Conservation (phyloP, 164 flowering plant genomes). For the Buxus sempervirens region DNA sequence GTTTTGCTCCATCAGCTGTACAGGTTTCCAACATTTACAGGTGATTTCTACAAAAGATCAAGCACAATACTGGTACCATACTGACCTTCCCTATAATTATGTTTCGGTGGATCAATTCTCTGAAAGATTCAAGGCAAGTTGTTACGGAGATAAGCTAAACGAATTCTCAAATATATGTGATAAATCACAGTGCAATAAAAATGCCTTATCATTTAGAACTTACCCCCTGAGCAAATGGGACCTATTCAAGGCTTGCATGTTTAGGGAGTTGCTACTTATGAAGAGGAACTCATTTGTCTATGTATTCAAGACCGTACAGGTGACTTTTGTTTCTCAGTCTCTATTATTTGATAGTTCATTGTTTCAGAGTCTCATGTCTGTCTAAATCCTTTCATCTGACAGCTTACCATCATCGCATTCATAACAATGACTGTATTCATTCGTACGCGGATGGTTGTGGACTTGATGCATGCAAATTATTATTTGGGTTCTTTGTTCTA, state of each 20-base stretch:
- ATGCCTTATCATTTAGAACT: slow-evolving; percentile 32
- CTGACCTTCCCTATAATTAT: slow-evolving; percentile 37
- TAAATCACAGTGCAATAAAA: slow-evolving; percentile 25
- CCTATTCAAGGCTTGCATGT: slow-evolving; percentile 47
- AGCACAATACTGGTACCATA: slow-evolving; percentile 46
- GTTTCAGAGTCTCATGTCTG: not conserved
- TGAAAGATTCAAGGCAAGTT: slow-evolving; percentile 30
- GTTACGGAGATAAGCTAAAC: slow-evolving; percentile 27
- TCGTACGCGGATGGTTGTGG: slow-evolving; percentile 34
- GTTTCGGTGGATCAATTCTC: slow-evolving; percentile 38
- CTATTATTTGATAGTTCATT: not conserved
- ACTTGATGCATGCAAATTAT: slow-evolving; percentile 29
- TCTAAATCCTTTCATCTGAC: slow-evolving; percentile 4
- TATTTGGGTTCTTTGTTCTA: slow-evolving; percentile 43
- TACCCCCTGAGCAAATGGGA: slow-evolving; percentile 44
- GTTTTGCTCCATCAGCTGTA: not conserved
- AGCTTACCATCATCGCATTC: slow-evolving; percentile 41
- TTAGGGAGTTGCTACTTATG: slow-evolving; percentile 50
- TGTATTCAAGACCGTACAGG: slow-evolving; percentile 49
- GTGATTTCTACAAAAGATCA: slow-evolving; percentile 62
- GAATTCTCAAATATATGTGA: slow-evolving; percentile 39
- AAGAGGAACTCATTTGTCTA: slow-evolving; percentile 49
- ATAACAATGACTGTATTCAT: slow-evolving; percentile 53
- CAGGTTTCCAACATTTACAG: slow-evolving; percentile 24
- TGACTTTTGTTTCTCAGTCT: slow-evolving; percentile 1